These are phyloP conservation scores for Hemerocallis citrina DNA, from an alignment of 106 monocot species.

Conservation along the genomic window DNA sequence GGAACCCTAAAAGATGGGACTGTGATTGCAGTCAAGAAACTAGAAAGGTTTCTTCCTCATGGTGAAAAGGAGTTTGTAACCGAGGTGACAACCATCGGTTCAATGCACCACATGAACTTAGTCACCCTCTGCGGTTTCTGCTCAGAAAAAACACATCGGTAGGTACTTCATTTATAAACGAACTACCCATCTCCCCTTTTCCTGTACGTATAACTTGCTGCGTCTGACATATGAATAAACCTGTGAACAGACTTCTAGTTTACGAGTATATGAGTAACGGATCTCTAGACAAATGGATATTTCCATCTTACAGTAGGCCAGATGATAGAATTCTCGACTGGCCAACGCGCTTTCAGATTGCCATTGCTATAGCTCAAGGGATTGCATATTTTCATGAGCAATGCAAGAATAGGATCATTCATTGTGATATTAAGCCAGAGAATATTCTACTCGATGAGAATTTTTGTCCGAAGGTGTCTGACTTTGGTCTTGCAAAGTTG, in stretches of 20 bases:
- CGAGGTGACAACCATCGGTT: conserved; percentile 58
- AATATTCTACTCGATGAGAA: conserved; percentile 47
- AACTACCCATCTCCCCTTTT: background rate
- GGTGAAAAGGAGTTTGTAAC: conserved; percentile 52
- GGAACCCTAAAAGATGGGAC: conserved; percentile 33
- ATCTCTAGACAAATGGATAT: conserved; percentile 46
- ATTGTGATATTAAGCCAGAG: conserved; percentile 77
- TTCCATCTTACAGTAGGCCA: conserved; percentile 9
- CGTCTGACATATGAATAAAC: background rate
- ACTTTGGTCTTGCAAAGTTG: conserved; percentile 59
- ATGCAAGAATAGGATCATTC: conserved; percentile 55
- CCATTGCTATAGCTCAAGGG: conserved; percentile 45
- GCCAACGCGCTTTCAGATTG: conserved; percentile 31
- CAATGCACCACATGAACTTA: conserved; percentile 66
- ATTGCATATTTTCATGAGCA: conserved; percentile 63
- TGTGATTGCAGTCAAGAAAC: conserved; percentile 49
- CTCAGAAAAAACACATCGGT: conserved; percentile 41
- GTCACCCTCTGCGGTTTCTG: conserved; percentile 64
- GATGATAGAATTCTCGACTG: conserved; percentile 23
- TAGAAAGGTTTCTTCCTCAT: conserved; percentile 30
- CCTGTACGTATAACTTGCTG: too few relatives aligned
- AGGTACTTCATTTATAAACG: background rate
- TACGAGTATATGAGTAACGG: conserved; percentile 69
- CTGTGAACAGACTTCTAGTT: conserved; percentile 29
- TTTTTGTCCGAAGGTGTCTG: conserved; percentile 46